Percentiles rank a stretch among this genome's conserved stretches.
These are phyloP conservation scores for Loxodes magnus DNA, from an alignment of 73 alveolate species.

Conservation along the genomic window DNA sequence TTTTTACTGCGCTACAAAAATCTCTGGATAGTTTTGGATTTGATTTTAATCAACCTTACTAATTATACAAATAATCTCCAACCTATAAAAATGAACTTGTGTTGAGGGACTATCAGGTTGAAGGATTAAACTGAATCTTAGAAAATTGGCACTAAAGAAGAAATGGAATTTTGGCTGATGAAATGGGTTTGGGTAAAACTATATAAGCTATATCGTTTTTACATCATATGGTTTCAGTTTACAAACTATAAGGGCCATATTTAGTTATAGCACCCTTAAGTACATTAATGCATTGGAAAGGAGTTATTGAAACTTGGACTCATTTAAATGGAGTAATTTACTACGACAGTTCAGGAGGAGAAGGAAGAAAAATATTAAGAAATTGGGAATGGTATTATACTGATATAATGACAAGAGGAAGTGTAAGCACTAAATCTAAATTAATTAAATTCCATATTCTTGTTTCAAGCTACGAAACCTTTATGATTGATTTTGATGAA, in stretches of 20 bases:
- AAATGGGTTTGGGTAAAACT: slow-evolving; percentile 85
- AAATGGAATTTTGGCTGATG: slow-evolving; percentile 86
- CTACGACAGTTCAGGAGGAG: slow-evolving; percentile 62
- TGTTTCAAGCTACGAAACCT: slow-evolving; percentile 87
- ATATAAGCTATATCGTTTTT: slow-evolving; percentile 55
- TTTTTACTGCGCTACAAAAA: too few species aligned
- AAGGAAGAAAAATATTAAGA: slow-evolving; percentile 66
- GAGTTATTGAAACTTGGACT: slow-evolving; percentile 84
- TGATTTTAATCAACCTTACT: too few species aligned
- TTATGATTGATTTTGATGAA: slow-evolving; percentile 66
- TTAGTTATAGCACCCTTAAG: slow-evolving; percentile 85
- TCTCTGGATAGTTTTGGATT: too few species aligned
- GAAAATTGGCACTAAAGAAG: slow-evolving; percentile 62
- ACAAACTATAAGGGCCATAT: slow-evolving; percentile 41
- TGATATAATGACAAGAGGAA: slow-evolving; percentile 62
- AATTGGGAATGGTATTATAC: slow-evolving; percentile 58
- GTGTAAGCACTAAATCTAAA: slow-evolving; percentile 42
- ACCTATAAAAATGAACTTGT: slow-evolving; percentile 19
- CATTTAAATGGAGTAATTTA: slow-evolving; percentile 67
- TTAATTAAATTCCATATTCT: slow-evolving; percentile 59
- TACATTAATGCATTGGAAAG: slow-evolving; percentile 89
- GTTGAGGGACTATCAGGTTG: slow-evolving; percentile 78
- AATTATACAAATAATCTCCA: too few species aligned
- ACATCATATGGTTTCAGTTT: slow-evolving; percentile 43
- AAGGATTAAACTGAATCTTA: slow-evolving; percentile 94